Percentiles rank a stretch among this genome's conserved stretches.
Conservation (phyloP, 495 filamentous ascomycete genomes). For the Lasiosphaeria ovina region DNA sequence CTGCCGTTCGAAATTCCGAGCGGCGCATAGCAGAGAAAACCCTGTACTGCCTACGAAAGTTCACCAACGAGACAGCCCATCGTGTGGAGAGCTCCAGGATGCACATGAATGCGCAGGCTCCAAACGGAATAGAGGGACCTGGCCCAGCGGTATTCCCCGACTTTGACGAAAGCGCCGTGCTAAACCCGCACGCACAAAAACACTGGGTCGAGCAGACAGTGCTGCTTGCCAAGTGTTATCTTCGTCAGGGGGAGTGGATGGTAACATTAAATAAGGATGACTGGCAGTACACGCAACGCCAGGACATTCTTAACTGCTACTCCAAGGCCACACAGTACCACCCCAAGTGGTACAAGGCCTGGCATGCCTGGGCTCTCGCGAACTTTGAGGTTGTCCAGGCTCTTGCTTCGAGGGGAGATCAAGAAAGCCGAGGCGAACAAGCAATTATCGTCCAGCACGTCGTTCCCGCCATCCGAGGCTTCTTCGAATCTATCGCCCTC, state of each 20-base stretch:
- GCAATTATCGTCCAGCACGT: constrained; percentile 74
- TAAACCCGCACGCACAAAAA: constrained; percentile 43
- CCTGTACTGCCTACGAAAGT: constrained; percentile 73
- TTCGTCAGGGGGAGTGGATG: constrained; percentile 96
- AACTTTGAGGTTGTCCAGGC: constrained; percentile 97
- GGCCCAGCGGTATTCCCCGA: constrained; percentile 60
- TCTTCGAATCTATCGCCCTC: constrained; percentile 91
- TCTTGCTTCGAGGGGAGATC: constrained; percentile 61
- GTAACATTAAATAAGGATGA: constrained; percentile 76
- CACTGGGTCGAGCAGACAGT: constrained; percentile 60
- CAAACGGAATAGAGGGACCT: constrained; percentile 50
- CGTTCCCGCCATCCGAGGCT: constrained; percentile 88
- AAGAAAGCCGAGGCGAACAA: constrained; percentile 51
- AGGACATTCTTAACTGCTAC: constrained; percentile 81
- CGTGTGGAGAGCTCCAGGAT: constrained; percentile 59
- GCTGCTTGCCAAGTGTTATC: constrained; percentile 89
- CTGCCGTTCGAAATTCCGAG: constrained; percentile 35
- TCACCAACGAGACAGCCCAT: constrained; percentile 74
- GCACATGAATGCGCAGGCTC: constrained; percentile 53
- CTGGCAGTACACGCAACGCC: constrained; percentile 74
- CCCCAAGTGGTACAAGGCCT: constrained; percentile 94
- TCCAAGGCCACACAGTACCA: constrained; percentile 88
- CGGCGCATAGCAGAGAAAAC: constrained; percentile 55
- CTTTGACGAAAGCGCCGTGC: constrained; percentile 43
- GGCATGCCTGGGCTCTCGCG: constrained; percentile 98